Percentiles rank a stretch among this genome's conserved stretches.
Evolutionary conservation across 495 filamentous ascomycete species (phyloP).

Genomic region (Tuber umbilicatum): DNA sequence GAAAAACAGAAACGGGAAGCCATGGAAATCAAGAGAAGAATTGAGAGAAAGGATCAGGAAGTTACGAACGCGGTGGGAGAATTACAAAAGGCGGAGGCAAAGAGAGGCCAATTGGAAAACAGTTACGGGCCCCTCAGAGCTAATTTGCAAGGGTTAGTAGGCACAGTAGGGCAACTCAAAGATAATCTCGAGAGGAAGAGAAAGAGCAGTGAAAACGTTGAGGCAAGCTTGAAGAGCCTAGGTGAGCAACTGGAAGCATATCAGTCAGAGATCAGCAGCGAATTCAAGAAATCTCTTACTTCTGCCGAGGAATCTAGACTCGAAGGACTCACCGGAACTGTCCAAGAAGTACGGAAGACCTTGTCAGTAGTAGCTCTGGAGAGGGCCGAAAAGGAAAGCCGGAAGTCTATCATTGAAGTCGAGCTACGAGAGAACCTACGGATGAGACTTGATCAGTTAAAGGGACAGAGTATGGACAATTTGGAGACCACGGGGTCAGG

Average conservation of each 20-base stretch:
- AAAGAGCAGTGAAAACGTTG: constrained; percentile 62
- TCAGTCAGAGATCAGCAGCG: constrained; percentile 68
- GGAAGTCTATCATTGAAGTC: constrained; percentile 71
- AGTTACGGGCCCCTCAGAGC: constrained; percentile 72
- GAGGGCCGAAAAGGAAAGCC: constrained; percentile 70
- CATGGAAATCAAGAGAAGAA: constrained; percentile 55
- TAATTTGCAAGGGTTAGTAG: constrained; percentile 64
- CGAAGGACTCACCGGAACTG: constrained; percentile 58
- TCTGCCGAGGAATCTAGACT: constrained; percentile 73
- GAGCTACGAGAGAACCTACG: constrained; percentile 79
- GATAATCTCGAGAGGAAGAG: constrained; percentile 68
- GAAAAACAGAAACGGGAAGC: constrained; percentile 56
- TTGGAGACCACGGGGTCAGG: constrained; percentile 45
- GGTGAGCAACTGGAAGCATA: constrained; percentile 66
- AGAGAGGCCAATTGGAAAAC: constrained; percentile 66
- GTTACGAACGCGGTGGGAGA: constrained; percentile 75
- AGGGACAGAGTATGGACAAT: constrained; percentile 66
- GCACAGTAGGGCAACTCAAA: constrained; percentile 63
- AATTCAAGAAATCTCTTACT: constrained; percentile 87
- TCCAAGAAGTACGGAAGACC: constrained; percentile 66
- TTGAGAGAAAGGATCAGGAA: constrained; percentile 75
- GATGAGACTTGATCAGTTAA: constrained; percentile 79
- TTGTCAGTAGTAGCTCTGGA: constrained; percentile 65
- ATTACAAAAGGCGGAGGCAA: constrained; percentile 74
- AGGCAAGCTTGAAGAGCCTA: constrained; percentile 65